Evolutionary conservation across 495 filamentous ascomycete species (phyloP).

Genomic region (Tuber microsphaerosporum): DNA sequence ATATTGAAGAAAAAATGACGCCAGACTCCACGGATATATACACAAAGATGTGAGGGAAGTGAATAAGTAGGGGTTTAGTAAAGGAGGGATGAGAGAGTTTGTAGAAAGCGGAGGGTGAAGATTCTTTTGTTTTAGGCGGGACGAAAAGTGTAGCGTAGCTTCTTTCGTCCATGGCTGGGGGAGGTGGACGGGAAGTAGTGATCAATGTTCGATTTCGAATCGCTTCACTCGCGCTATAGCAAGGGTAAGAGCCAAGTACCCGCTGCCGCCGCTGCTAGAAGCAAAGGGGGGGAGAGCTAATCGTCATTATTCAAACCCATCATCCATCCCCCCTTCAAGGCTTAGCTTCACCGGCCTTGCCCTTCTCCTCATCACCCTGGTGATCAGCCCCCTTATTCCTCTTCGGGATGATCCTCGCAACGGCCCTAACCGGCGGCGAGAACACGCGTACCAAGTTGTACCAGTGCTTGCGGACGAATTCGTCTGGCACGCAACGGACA

Average conservation of each 20-base stretch:
- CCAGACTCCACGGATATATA: neutral
- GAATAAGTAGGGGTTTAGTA: neutral
- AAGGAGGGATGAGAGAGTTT: neutral
- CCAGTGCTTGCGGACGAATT: slow-evolving; percentile 48
- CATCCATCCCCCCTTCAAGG: slow-evolving; percentile 8
- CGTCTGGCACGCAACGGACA: slow-evolving; percentile 61
- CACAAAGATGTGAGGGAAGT: neutral
- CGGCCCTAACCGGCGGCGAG: slow-evolving; percentile 16
- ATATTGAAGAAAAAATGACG: neutral
- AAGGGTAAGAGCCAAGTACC: neutral
- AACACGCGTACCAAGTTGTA: slow-evolving; percentile 11
- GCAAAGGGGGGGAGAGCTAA: neutral
- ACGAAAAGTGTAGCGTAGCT: neutral
- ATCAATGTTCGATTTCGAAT: neutral
- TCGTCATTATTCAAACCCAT: neutral
- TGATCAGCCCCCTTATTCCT: slow-evolving; percentile 15
- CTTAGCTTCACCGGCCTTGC: slow-evolving; percentile 18
- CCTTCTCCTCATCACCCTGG: slow-evolving; percentile 28
- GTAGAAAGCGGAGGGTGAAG: neutral
- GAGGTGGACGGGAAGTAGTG: neutral
- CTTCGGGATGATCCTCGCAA: slow-evolving; percentile 13
- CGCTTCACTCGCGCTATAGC: neutral
- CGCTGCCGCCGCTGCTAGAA: neutral
- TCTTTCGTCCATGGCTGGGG: neutral
- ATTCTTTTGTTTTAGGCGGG: neutral